Percentiles rank a stretch among this genome's conserved stretches.
Conservation (phyloP, 345 rosid species). For the Raphanus sativus region DNA sequence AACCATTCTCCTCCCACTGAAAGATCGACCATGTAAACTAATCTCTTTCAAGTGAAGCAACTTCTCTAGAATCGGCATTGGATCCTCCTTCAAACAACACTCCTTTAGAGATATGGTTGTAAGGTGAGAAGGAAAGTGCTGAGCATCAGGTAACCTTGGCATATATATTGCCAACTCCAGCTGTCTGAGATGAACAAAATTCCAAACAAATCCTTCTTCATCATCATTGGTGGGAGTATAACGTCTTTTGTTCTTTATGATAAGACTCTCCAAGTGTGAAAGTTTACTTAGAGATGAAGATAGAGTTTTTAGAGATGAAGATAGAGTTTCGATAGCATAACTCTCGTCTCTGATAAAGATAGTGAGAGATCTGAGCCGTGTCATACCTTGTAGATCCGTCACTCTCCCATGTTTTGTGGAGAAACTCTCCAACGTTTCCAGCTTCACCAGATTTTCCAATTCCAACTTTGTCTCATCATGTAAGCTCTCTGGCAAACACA, state of each 20-base stretch:
- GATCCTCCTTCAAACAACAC: no score
- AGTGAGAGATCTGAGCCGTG: neutral
- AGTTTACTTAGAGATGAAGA: neutral
- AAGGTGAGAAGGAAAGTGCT: constrained; percentile 1
- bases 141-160: neutral
- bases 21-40: no score
- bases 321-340: no score
- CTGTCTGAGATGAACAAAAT: constrained; percentile 8
- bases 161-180: neutral
- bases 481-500: fast-evolving
- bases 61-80: no score
- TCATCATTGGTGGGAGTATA: neutral
- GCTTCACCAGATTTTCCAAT: constrained; percentile 9
- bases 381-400: neutral
- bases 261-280: constrained; percentile 2
- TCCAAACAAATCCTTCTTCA: neutral
- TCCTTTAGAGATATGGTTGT: neutral
- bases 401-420: neutral
- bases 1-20: no score
- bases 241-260: neutral
- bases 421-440: neutral
- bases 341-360: neutral
- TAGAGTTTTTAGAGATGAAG: no score
- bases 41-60: no score
- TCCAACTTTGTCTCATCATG: neutral